phyloP scores from a whole-genome alignment of 2,329 filamentous ascomycete genomes.

The Cryoendolithus antarcticus region DNA sequence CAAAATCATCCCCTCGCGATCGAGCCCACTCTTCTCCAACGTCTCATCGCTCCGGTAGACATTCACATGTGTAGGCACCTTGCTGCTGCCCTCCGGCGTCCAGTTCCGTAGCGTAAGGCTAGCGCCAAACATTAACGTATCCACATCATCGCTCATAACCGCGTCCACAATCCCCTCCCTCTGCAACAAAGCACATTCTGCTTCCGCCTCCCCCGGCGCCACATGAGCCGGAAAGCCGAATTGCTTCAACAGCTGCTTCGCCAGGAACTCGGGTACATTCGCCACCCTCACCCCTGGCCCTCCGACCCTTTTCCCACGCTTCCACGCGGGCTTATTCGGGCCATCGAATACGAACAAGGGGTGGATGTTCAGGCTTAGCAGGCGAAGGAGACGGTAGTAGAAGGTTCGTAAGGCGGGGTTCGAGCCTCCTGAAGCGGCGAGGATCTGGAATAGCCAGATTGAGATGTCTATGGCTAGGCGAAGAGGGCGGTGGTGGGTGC shows the following conservation, averaged over 20 bases:
- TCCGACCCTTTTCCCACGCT: conserved; percentile 62
- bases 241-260: conserved; percentile 69
- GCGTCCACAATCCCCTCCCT: conserved; percentile 74
- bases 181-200: conserved; percentile 84
- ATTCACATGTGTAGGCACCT: conserved; percentile 73
- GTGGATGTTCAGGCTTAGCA: conserved; percentile 66
- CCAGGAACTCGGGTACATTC: conserved; percentile 57
- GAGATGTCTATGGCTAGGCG: conserved; percentile 87
- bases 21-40: conserved; percentile 48
- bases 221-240: conserved; percentile 78
- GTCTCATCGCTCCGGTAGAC: conserved; percentile 58
- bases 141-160: conserved; percentile 90
- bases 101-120: conserved; percentile 68
- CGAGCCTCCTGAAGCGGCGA: conserved; percentile 69
- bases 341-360: conserved; percentile 88
- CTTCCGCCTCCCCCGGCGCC: conserved; percentile 89
- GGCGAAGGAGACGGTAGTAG: conserved; percentile 76
- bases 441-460: conserved; percentile 94
- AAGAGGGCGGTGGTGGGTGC: conserved; percentile 57
- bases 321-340: conserved; percentile 71
- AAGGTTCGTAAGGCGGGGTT: conserved; percentile 86
- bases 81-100: conserved; percentile 55
- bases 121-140: conserved; percentile 95
- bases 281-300: conserved; percentile 50
- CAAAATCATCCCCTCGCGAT: conserved; percentile 81